Percentiles rank a stretch among this genome's conserved stretches.
Evolutionary conservation across 306 rosid genomes (phyloP).

Genomic region (cucumber (Cucumis sativus)): Cucumber_9930_V3 NC_026656.2:3500001-3500500

Average conservation of each 20-base stretch:
- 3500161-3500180: background rate
- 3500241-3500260: background rate
- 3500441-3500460: constrained; percentile 94
- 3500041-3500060: constrained; percentile 76
- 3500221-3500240: background rate
- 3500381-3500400: background rate
- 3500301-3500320: too few species aligned
- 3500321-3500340: too few species aligned
- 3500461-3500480: constrained; percentile 98
- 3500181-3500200: background rate
- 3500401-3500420: background rate
- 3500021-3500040: constrained; percentile 87
- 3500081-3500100: constrained; percentile 33
- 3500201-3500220: background rate
- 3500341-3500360: too few species aligned
- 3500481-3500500: constrained; percentile 86
- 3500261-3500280: background rate
- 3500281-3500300: too few species aligned
- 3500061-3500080: constrained; percentile 97
- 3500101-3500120: background rate
- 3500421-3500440: constrained; percentile 67
- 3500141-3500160: background rate
- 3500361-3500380: too few species aligned
- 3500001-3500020: constrained; percentile 84
- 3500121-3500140: constrained; percentile 1